phyloP scores from a whole-genome alignment of 2,329 filamentous ascomycete genomes.

The Acarospora socialis region DNA sequence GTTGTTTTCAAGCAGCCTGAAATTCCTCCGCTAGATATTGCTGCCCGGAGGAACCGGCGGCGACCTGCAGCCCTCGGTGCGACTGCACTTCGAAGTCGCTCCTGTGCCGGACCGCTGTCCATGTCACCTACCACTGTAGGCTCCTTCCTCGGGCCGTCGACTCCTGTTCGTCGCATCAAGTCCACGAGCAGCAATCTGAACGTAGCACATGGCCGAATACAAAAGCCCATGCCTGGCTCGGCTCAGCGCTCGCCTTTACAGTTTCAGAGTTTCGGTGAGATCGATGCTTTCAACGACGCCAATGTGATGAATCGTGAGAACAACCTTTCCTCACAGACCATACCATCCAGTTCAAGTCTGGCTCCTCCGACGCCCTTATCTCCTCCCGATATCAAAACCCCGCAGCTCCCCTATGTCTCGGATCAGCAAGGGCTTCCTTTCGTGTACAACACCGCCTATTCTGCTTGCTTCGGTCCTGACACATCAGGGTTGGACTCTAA shows the following conservation, averaged over 20 bases:
- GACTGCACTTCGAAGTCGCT: conserved; percentile 10
- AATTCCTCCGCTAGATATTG: conserved; percentile 7
- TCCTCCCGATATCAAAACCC: conserved; percentile 27
- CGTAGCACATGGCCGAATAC: conserved; percentile 30
- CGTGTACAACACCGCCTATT: no score
- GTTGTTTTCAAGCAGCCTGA: no score
- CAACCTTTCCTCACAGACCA: conserved; percentile 7
- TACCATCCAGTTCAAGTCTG: conserved; percentile 22
- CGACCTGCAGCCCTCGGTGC: conserved; percentile 10
- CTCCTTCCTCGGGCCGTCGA: conserved; percentile 3
- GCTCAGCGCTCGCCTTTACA: conserved; percentile 34
- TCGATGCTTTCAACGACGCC: conserved; percentile 23
- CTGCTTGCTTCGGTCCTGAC: no score
- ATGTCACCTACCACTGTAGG: conserved; percentile 10
- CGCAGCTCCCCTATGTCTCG: no score
- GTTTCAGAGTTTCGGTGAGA: conserved; percentile 30
- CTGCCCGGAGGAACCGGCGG: conserved; percentile 10
- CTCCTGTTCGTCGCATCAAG: conserved; percentile 12
- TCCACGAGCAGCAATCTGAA: conserved; percentile 22
- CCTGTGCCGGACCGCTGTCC: conserved; percentile 11
- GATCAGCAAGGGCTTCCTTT: no score
- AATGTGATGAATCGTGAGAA: conserved; percentile 16
- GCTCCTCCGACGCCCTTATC: conserved; percentile 31
- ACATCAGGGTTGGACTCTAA: no score
- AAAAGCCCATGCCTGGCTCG: conserved; percentile 20